Percentiles rank a stretch among this genome's conserved stretches.
These are phyloP conservation scores for Fusarium sp. DNA, from an alignment of 2,329 filamentous ascomycete genomes.

Conservation along the genomic window DNA sequence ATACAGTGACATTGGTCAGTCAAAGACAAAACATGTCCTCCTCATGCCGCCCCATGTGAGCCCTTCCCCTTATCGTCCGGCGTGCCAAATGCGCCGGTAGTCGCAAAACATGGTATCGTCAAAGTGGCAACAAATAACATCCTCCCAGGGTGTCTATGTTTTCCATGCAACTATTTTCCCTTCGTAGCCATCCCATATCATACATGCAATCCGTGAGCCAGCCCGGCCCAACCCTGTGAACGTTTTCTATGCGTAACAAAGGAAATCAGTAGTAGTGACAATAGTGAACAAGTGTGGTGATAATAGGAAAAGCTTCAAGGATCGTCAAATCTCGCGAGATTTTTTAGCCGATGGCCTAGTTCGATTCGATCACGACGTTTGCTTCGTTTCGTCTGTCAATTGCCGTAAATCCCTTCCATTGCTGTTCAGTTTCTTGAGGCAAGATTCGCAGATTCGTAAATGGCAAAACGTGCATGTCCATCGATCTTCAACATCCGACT, in stretches of 20 bases:
- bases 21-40: slow-evolving; percentile 11
- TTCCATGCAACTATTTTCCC: slow-evolving; percentile 12
- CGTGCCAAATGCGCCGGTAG: slow-evolving; percentile 20
- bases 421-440: slow-evolving; percentile 53
- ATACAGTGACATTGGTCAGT: slow-evolving; percentile 20
- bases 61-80: neutral
- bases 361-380: slow-evolving; percentile 3
- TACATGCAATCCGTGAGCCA: slow-evolving; percentile 35
- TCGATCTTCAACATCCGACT: slow-evolving; percentile 55
- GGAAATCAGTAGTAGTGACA: slow-evolving; percentile 16
- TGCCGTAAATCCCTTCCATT: slow-evolving; percentile 54
- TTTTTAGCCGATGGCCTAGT: neutral
- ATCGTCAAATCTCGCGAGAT: neutral
- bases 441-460: slow-evolving; percentile 60
- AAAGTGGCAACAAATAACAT: slow-evolving; percentile 22
- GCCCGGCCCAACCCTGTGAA: slow-evolving; percentile 12
- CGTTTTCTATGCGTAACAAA: slow-evolving; percentile 35
- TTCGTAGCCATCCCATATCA: slow-evolving; percentile 25
- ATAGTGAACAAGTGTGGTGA: neutral
- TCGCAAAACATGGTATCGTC: slow-evolving; percentile 35
- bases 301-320: slow-evolving; percentile 12
- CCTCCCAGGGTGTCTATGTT: slow-evolving; percentile 24
- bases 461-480: slow-evolving; percentile 60
- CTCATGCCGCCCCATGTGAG: neutral
- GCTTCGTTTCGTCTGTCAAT: slow-evolving; percentile 48